These are phyloP conservation scores for Boletus sensibilis DNA, from an alignment of 768 basidiomycete species.

Conservation along the genomic window DNA sequence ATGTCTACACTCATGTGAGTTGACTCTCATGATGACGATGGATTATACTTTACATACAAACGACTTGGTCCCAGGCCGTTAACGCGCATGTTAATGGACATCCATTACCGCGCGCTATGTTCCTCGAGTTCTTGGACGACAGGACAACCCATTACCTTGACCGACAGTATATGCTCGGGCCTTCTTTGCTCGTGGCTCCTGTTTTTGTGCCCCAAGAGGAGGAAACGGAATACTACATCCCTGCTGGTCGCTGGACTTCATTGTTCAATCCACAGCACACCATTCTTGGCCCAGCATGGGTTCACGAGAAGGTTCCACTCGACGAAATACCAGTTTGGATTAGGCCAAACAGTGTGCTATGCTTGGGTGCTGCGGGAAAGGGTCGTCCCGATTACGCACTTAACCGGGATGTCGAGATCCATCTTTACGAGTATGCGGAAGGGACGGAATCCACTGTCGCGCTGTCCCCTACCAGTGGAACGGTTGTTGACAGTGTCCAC, in stretches of 20 bases:
- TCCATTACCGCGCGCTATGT: conserved; percentile 64
- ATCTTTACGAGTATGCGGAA: conserved; percentile 52
- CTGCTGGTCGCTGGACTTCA: conserved; percentile 59
- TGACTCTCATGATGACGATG: not conserved
- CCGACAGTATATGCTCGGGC: conserved; percentile 59
- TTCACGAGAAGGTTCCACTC: conserved; percentile 60
- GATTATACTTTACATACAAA: not conserved
- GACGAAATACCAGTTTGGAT: conserved; percentile 70
- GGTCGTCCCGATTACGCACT: conserved; percentile 45
- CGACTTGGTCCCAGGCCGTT: conserved; percentile 42
- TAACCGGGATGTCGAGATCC: conserved; percentile 44
- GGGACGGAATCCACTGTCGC: conserved; percentile 32
- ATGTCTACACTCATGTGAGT: conserved; percentile 56
- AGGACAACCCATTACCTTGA: conserved; percentile 60
- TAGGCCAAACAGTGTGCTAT: conserved; percentile 53
- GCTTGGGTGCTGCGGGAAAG: conserved; percentile 37
- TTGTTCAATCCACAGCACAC: conserved; percentile 54
- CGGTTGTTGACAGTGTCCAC: conserved; percentile 2
- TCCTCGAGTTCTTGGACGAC: conserved; percentile 61
- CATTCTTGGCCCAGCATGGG: conserved; percentile 60
- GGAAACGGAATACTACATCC: conserved; percentile 59
- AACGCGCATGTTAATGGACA: conserved; percentile 50
- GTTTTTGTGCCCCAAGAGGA: conserved; percentile 56
- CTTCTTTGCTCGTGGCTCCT: conserved; percentile 59
- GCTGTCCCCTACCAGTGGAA: conserved; percentile 12